Percentiles rank a stretch among this genome's conserved stretches.
Conservation (phyloP, 495 filamentous ascomycete species). For the Collariella sp. region DNA sequence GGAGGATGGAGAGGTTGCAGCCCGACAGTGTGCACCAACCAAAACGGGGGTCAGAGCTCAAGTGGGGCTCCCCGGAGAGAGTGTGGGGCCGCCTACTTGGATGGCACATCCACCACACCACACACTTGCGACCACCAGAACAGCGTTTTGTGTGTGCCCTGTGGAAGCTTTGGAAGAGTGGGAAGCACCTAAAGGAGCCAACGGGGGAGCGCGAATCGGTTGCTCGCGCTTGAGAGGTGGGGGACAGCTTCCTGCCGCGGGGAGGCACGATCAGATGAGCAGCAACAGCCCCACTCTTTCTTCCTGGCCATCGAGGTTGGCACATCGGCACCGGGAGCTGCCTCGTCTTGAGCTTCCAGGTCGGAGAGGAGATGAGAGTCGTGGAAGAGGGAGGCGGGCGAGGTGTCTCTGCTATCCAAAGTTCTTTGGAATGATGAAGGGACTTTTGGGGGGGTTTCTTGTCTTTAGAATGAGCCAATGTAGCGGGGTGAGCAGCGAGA, state of each 20-base stretch:
- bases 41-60: neutral
- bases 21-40: neutral
- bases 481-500: neutral
- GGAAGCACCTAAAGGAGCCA: too few species aligned
- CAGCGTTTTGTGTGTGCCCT: neutral
- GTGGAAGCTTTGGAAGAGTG: too few species aligned
- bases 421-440: too few species aligned
- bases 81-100: neutral
- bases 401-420: too few species aligned
- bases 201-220: too few species aligned
- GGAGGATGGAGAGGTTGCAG: neutral
- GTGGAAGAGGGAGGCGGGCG: too few species aligned
- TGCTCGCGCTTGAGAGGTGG: too few species aligned
- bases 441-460: too few species aligned
- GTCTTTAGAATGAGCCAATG: too few species aligned
- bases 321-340: neutral
- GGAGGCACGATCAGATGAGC: neutral
- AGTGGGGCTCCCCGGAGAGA: neutral
- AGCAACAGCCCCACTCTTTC: neutral
- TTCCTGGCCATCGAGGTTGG: neutral
- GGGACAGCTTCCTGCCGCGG: neutral
- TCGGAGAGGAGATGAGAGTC: too few species aligned
- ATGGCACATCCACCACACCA: too few species aligned
- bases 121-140: neutral
- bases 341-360: neutral